phyloP scores from a whole-genome alignment of 192 early-diverging fungal species.

The Funneliformis geosporum region DNA sequence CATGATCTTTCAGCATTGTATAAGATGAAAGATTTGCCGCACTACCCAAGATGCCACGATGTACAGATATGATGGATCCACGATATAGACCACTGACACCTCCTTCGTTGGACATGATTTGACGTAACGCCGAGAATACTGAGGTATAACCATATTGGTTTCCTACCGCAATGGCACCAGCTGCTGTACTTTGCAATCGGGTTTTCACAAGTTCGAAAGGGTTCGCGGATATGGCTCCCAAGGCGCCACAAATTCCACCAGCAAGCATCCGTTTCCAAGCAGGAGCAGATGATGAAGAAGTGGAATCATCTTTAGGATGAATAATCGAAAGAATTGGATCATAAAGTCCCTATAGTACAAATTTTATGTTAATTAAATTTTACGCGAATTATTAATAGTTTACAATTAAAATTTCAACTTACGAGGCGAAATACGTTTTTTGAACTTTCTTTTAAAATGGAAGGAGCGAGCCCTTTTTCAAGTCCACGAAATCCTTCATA shows the following conservation, averaged over 20 bases:
- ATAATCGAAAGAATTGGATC: conserved; percentile 67
- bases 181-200: conserved; percentile 59
- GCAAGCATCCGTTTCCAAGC: conserved; percentile 78
- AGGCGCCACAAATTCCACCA: conserved; percentile 69
- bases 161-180: conserved; percentile 61
- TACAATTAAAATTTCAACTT: not conserved
- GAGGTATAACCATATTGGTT: conserved; percentile 68
- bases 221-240: conserved; percentile 74
- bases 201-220: conserved; percentile 80
- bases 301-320: conserved; percentile 51
- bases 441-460: conserved; percentile 68
- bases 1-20: conserved; percentile 67
- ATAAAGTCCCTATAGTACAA: conserved; percentile 51
- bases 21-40: conserved; percentile 69
- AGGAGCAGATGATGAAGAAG: conserved; percentile 51
- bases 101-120: conserved; percentile 57
- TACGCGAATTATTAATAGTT: not conserved
- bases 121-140: conserved; percentile 54
- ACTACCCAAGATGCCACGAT: conserved; percentile 63
- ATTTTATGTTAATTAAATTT: not conserved
- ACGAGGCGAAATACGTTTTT: conserved; percentile 78
- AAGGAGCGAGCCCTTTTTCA: conserved; percentile 72
- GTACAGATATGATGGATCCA: conserved; percentile 66
- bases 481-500: conserved; percentile 69
- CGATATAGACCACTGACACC: conserved; percentile 63